Base-by-base conservation (phyloP, 2,329 filamentous ascomycete species). In the Pseudogymnoascus sp. region DNA sequence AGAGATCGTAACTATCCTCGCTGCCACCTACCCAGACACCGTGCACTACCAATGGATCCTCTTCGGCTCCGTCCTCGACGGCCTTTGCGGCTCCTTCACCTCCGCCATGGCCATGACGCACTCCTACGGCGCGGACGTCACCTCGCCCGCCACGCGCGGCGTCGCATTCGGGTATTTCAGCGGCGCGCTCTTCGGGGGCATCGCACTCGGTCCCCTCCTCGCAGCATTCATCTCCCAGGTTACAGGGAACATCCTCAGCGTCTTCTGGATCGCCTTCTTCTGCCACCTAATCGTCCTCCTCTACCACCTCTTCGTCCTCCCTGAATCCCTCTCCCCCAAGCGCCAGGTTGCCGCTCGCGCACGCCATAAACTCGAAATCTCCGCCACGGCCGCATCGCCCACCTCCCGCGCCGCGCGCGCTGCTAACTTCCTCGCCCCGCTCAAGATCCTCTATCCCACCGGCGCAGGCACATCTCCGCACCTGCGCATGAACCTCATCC, bases 91-190 rank as follows among this genome's bases (percentile, higher is more conserved):
- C 6, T 96, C 93, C 0, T 96, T 97, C 73, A 96, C 92, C 1
- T 85, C 91, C 0, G 88, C 88, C 29, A 89, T 89, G 79, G 86
- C 88, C 54, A 78, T 88, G 18, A 87, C 86, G 21, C 88, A 96
- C 73, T 91, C 93, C 0, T 99, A 97, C 75, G 88, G 90, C 11
- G 87, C 91, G 42, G 95, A 99, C 75, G 96, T 91, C 75, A 93
- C 92, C 0, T 80, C 89, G 3, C 90, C 92, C 0, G 88, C 89
- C 31, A 85, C 85, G 71, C 86, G 95, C 18, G 90, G 88, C 65
- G 89, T 96, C 6, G 85, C 87, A 4, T 95, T 97, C 74, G 93
- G 91, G 5, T 93, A 93, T 73, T 88, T 97, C 70, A 91, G 97
- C 70, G 92, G 91, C 10, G 92, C 88, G 68, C 80, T 99, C 7